These are phyloP conservation scores for Fagopyrum homotropicum DNA, from an alignment of 148 eudicot genomes.

Conservation along the genomic window DNA sequence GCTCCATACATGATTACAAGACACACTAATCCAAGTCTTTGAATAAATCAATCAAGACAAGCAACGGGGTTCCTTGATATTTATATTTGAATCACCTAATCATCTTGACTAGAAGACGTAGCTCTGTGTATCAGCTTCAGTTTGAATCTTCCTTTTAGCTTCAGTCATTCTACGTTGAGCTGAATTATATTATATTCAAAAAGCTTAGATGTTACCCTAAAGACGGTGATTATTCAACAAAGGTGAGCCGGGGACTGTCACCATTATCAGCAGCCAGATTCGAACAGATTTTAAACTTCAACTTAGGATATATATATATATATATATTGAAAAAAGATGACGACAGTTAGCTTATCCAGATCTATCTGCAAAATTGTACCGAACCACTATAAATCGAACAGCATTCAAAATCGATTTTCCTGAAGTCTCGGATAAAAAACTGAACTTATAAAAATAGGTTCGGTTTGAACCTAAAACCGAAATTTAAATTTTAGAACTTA, in stretches of 20 bases:
- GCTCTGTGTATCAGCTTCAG: background rate
- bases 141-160: background rate
- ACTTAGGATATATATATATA: background rate
- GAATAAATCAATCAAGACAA: background rate
- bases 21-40: background rate
- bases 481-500: too few species aligned
- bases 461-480: too few species aligned
- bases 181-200: too few species aligned
- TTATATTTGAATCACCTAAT: background rate
- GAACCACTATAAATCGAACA: too few species aligned
- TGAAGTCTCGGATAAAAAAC: too few species aligned
- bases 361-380: too few species aligned
- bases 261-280: background rate
- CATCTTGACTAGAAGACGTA: background rate
- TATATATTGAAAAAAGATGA: background rate
- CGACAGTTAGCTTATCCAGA: too few species aligned
- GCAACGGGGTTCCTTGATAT: background rate
- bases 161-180: too few species aligned
- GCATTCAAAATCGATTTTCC: too few species aligned
- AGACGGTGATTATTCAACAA: background rate
- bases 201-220: background rate
- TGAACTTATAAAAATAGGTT: too few species aligned
- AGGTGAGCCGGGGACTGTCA: background rate
- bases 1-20: conserved; percentile 15
- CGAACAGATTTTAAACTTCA: background rate